Percentiles rank a stretch among this genome's conserved stretches.
phyloP scores from a whole-genome alignment of 23 red algal species.

The Cyanidioschyzon merolae region DNA sequence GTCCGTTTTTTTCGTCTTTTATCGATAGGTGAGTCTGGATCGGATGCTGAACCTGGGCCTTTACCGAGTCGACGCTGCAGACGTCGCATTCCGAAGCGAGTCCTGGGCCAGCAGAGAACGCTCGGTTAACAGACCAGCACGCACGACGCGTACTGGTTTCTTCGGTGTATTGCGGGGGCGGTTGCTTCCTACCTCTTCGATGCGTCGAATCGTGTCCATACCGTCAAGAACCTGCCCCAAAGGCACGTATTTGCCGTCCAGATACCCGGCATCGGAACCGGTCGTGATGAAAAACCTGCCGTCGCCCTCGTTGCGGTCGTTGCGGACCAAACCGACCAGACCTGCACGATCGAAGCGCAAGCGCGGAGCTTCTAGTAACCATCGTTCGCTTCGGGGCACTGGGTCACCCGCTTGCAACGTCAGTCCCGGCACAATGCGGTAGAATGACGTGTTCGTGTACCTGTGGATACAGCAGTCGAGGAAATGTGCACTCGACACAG shows the following conservation, averaged over 20 bases:
- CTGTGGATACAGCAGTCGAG: not conserved
- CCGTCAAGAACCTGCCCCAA: slow-evolving; percentile 91
- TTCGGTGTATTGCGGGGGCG: not conserved
- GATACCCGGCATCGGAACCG: not conserved
- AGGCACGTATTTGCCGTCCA: slow-evolving; percentile 88
- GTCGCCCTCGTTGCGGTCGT: not conserved
- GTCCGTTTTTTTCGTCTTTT: too few species aligned
- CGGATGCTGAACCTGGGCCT: too few species aligned
- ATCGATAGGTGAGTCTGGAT: too few species aligned
- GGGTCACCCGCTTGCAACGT: not conserved
- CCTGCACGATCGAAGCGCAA: not conserved
- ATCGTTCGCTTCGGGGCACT: not conserved
- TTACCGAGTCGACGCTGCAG: too few species aligned
- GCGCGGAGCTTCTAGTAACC: not conserved
- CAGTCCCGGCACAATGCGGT: not conserved
- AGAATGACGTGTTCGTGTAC: not conserved
- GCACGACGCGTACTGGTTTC: not conserved
- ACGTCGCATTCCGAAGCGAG: too few species aligned
- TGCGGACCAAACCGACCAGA: not conserved
- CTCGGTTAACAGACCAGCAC: not conserved
- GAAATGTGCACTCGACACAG: slow-evolving; percentile 5
- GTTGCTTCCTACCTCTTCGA: slow-evolving; percentile 31
- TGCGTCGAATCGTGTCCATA: slow-evolving; percentile 69
- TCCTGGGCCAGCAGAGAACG: too few species aligned
- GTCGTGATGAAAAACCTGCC: slow-evolving; percentile 26